These are phyloP conservation scores for Colletotrichum aenigma DNA, from an alignment of 2,329 filamentous ascomycete genomes.

Conservation along the genomic window DNA sequence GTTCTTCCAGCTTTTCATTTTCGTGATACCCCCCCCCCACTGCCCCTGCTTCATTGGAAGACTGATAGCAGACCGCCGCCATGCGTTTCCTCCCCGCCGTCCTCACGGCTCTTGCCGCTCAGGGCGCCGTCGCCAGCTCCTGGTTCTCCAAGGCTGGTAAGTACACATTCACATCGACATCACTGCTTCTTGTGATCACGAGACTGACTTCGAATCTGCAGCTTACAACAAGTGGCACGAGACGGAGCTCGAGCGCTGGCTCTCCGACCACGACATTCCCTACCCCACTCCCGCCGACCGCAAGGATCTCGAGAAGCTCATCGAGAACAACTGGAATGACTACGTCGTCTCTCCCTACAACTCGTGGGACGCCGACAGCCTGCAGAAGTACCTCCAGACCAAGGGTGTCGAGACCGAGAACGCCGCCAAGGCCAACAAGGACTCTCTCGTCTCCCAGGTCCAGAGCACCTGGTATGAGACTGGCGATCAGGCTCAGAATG, in stretches of 20 bases:
- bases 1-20: constrained; percentile 14
- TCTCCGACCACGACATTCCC: constrained; percentile 88
- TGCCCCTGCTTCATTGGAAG: constrained; percentile 18
- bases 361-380: constrained; percentile 74
- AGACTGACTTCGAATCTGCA: constrained; percentile 38
- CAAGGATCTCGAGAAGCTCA: constrained; percentile 90
- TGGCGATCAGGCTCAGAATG: constrained; percentile 75
- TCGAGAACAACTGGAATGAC: constrained; percentile 87
- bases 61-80: constrained; percentile 29
- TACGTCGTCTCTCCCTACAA: constrained; percentile 78
- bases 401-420: constrained; percentile 75
- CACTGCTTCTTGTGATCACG: not conserved
- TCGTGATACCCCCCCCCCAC: constrained; percentile 12
- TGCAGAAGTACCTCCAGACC: constrained; percentile 69
- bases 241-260: constrained; percentile 96
- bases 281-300: constrained; percentile 91
- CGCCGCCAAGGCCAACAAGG: constrained; percentile 69
- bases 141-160: constrained; percentile 89
- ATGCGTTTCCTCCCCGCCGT: constrained; percentile 82
- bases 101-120: constrained; percentile 73
- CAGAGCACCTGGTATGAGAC: constrained; percentile 79
- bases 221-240: constrained; percentile 99
- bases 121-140: constrained; percentile 72
- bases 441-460: constrained; percentile 71
- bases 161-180: constrained; percentile 31